Percentiles rank a stretch among this genome's conserved stretches.
Conservation (phyloP, 306 rosid genomes). For the Acacia acuminata region DNA sequence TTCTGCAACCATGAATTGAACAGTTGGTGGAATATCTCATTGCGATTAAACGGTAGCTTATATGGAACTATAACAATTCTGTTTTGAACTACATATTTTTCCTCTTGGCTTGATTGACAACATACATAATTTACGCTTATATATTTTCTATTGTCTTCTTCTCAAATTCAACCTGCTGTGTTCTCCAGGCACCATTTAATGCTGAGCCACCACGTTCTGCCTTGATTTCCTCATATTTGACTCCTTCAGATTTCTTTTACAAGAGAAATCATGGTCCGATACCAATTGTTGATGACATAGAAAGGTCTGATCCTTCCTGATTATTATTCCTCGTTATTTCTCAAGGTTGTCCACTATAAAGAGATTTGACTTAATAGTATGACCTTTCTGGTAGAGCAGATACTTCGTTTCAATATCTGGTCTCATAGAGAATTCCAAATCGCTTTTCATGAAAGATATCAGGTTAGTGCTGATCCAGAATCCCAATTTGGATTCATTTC, state of each 20-base stretch:
- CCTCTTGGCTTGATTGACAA: background rate
- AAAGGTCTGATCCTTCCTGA: slow-evolving; percentile 46
- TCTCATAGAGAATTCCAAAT: slow-evolving; percentile 52
- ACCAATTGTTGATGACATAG: slow-evolving; percentile 65
- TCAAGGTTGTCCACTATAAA: background rate
- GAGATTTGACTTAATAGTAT: background rate
- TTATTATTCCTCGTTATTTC: background rate
- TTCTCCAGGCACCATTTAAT: slow-evolving; percentile 68
- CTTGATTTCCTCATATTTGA: slow-evolving; percentile 63
- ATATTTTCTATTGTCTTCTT: background rate
- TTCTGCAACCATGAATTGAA: background rate
- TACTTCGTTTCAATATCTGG: slow-evolving; percentile 69
- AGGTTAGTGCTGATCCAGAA: slow-evolving; percentile 47
- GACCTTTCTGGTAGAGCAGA: slow-evolving; percentile 44
- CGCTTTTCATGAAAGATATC: slow-evolving; percentile 76
- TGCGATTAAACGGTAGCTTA: background rate
- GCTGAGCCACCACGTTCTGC: slow-evolving; percentile 84
- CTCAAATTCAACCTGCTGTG: slow-evolving; percentile 4
- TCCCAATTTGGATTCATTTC: background rate
- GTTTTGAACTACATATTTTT: background rate
- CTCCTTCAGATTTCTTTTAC: slow-evolving; percentile 82
- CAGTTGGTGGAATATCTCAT: background rate
- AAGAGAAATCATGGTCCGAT: slow-evolving; percentile 95
- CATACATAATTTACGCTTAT: background rate
- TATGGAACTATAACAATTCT: background rate